These are phyloP conservation scores for Penicillium psychrosexuale DNA, from an alignment of 2,329 filamentous ascomycete genomes.

Conservation along the genomic window DNA sequence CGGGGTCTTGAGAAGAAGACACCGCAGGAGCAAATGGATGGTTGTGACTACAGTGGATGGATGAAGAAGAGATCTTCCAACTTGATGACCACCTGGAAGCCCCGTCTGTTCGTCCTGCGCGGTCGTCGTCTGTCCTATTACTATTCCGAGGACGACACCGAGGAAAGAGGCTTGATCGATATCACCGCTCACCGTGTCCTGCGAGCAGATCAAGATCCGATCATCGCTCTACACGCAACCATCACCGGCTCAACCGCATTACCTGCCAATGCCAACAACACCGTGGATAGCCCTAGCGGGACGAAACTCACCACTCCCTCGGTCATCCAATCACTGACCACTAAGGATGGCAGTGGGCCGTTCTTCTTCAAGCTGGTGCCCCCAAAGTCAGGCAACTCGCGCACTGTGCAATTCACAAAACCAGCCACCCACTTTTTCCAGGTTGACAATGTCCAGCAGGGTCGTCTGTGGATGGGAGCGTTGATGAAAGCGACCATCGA, in stretches of 20 bases:
- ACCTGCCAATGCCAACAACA: conserved; percentile 41
- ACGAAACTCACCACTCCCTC: conserved; percentile 28
- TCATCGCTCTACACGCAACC: conserved; percentile 87
- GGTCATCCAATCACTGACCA: conserved; percentile 31
- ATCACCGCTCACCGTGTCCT: conserved; percentile 98
- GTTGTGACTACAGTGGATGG: conserved; percentile 93
- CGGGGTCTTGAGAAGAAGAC: conserved; percentile 77
- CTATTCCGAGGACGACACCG: conserved; percentile 86
- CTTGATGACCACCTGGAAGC: conserved; percentile 96
- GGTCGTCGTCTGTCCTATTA: conserved; percentile 92
- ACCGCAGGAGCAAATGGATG: conserved; percentile 77
- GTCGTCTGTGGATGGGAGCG: conserved; percentile 95
- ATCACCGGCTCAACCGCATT: conserved; percentile 79
- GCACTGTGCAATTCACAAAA: conserved; percentile 95
- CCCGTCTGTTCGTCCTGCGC: conserved; percentile 89
- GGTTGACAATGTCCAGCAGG: conserved; percentile 82
- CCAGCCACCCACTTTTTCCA: conserved; percentile 97
- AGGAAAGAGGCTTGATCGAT: conserved; percentile 94
- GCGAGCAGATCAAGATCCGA: conserved; percentile 83
- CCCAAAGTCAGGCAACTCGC: conserved; percentile 78
- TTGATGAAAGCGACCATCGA: conserved; percentile 99
- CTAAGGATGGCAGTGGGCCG: conserved; percentile 60
- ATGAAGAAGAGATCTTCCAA: conserved; percentile 99
- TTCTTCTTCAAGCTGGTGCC: conserved; percentile 99
- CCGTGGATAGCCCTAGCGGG: conserved; percentile 33